phyloP scores from a whole-genome alignment of 257 asterid genomes.

The Solanum sparsipilum region DNA sequence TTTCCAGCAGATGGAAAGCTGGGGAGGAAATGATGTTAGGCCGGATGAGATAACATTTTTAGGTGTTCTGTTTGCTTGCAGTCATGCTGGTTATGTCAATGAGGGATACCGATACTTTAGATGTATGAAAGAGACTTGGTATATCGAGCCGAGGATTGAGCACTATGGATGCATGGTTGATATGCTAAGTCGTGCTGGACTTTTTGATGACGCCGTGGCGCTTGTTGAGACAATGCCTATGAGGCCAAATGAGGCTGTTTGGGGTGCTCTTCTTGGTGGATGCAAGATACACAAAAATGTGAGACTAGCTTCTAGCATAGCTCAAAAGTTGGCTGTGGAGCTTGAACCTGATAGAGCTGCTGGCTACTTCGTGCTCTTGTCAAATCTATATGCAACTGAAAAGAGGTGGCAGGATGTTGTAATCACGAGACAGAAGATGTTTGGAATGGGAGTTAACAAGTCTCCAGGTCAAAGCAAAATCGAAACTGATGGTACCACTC shows the following conservation, averaged over 20 bases:
- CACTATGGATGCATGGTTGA: conserved; percentile 89
- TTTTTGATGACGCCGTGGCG: conserved; percentile 46
- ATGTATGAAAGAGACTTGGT: conserved; percentile 43
- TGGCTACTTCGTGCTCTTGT: conserved; percentile 56
- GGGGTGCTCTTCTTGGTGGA: conserved; percentile 89
- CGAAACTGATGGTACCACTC: conserved; percentile 35
- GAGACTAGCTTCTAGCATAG: conserved; percentile 48
- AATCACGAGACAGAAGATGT: conserved; percentile 39
- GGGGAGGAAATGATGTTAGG: conserved; percentile 10
- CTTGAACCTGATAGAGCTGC: conserved; percentile 40
- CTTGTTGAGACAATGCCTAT: conserved; percentile 64
- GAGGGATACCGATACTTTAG: conserved; percentile 44
- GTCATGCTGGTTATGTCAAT: conserved; percentile 62
- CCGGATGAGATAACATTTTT: conserved; percentile 61
- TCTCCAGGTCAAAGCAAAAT: conserved; percentile 71
- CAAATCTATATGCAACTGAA: conserved; percentile 52
- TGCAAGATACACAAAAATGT: conserved; percentile 54
- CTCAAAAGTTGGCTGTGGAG: conserved; percentile 28
- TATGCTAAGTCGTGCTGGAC: conserved; percentile 77
- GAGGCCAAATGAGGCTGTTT: conserved; percentile 62
- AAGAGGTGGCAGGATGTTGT: conserved; percentile 65
- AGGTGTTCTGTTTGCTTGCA: conserved; percentile 70
- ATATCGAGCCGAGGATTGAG: conserved; percentile 49
- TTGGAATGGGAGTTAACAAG: conserved; percentile 30
- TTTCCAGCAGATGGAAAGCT: conserved; percentile 48